A percentile compares a stretch with the other conserved stretches of the same genome.
Evolutionary conservation across 208 protist species (phyloP).

Genomic region (Crithidia expoeki): DNA sequence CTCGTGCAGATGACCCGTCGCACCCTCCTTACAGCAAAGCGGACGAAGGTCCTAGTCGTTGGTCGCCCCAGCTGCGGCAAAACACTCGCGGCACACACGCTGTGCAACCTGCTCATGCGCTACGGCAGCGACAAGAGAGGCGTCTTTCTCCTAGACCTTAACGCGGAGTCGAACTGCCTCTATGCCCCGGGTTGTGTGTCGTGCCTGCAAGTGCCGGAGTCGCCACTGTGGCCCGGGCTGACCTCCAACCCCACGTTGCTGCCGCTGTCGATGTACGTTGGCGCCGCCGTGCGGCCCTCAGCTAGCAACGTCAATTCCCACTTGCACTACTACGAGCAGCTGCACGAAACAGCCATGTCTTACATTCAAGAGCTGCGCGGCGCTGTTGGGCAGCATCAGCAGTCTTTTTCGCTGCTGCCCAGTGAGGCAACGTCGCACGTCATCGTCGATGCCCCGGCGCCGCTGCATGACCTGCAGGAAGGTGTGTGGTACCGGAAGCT

Average conservation of each 20-base stretch:
- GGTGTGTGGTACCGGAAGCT: conserved; percentile 77
- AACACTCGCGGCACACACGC: conserved; percentile 72
- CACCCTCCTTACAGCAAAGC: conserved; percentile 36
- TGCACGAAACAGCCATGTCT: conserved; percentile 45
- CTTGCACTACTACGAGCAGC: conserved; percentile 67
- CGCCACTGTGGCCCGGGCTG: conserved; percentile 52
- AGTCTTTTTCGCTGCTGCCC: conserved; percentile 9
- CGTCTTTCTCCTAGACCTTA: conserved; percentile 70
- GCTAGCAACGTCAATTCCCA: conserved; percentile 38
- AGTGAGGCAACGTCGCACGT: conserved; percentile 36
- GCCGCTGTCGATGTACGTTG: conserved; percentile 64
- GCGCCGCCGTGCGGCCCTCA: conserved; percentile 46
- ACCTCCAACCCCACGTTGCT: conserved; percentile 49
- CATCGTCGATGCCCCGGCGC: conserved; percentile 76
- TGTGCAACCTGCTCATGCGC: conserved; percentile 68
- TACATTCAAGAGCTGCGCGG: conserved; percentile 51
- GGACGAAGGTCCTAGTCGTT: conserved; percentile 71
- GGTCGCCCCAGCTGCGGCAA: conserved; percentile 58
- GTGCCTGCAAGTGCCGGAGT: conserved; percentile 37
- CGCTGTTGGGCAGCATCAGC: conserved; percentile 9
- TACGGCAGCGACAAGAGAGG: conserved; percentile 28
- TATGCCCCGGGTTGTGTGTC: conserved; percentile 73
- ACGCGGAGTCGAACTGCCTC: conserved; percentile 72
- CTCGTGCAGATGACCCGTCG: conserved; percentile 72
- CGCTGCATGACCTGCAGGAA: conserved; percentile 53